phyloP scores from a whole-genome alignment of 1,284 basidiomycete genomes.

The Cutaneotrichosporon cyanovorans region DNA sequence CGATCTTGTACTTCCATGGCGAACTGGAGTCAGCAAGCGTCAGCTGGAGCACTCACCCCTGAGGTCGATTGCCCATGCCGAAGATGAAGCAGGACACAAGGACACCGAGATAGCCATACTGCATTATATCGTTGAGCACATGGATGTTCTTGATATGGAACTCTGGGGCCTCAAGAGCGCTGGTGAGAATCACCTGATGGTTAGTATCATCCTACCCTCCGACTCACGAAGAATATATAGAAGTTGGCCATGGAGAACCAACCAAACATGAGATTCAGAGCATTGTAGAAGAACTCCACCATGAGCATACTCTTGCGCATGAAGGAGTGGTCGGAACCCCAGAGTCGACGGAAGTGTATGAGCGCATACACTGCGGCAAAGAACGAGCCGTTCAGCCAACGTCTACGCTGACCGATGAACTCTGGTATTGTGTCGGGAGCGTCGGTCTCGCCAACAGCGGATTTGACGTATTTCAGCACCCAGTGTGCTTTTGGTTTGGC shows the following conservation, averaged over 20 bases:
- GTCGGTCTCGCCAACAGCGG: slow-evolving; percentile 92
- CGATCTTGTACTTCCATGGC: slow-evolving; percentile 75
- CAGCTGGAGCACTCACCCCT: slow-evolving; percentile 56
- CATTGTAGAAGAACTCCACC: slow-evolving; percentile 77
- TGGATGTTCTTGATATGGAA: slow-evolving; percentile 52
- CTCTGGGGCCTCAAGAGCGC: slow-evolving; percentile 68
- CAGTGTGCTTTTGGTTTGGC: slow-evolving; percentile 84
- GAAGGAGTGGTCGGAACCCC: slow-evolving; percentile 74
- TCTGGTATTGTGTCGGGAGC: slow-evolving; percentile 89
- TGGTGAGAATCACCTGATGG: slow-evolving; percentile 67
- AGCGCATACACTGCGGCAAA: slow-evolving; percentile 64
- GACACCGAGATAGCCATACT: slow-evolving; percentile 80
- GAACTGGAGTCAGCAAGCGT: slow-evolving; percentile 49
- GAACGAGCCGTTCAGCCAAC: slow-evolving; percentile 68
- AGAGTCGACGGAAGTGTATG: slow-evolving; percentile 69
- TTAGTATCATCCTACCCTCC: neutral
- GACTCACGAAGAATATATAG: slow-evolving; percentile 89
- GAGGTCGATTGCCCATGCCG: slow-evolving; percentile 93
- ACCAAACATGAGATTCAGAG: slow-evolving; percentile 78
- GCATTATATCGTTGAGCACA: slow-evolving; percentile 19
- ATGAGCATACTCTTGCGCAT: slow-evolving; percentile 67
- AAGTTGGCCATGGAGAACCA: slow-evolving; percentile 92
- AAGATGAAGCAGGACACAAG: slow-evolving; percentile 86
- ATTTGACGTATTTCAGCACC: slow-evolving; percentile 94
- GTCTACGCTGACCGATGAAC: slow-evolving; percentile 71